Base-by-base conservation (phyloP, 2,329 filamentous ascomycete species). In the Cyclaneusma minus region DNA sequence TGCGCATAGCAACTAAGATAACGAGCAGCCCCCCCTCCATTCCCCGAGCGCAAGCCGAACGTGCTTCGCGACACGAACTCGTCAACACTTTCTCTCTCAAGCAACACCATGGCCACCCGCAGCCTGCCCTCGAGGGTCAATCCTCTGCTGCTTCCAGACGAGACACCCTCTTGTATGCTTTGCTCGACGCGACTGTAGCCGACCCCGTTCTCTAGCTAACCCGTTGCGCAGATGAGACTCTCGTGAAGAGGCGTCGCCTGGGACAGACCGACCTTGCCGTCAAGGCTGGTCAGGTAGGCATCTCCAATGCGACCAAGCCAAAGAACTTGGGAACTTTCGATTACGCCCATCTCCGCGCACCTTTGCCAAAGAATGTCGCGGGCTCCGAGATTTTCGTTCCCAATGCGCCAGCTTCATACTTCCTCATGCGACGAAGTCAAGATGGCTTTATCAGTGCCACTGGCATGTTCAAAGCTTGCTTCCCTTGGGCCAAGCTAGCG, bases 361-460 rank as follows among this genome's bases (percentile, higher is more conserved):
- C 89, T 9, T 59, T 98, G 24, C 89, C 89, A 25, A 89, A 85
- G 53, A 84, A 89, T 37, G 75, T 95, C 40, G 70, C 74, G 15
- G n/a, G n/a, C n/a, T 93, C 85, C 5, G 89, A 89, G 46, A 91
- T 98, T 44, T 95, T 95, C 60, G 77, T 81, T 44, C 76, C 74
- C 32, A 74, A 74, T 48, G 51, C 55, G 7, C 87, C 89, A 4
- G 83, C 83, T 49, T 89, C 82, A 40, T 98, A 98, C 56, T 98
- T 95, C 52, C 59, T 98, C 41, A 98, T 98, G 81, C 75, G 82
- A 53, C 76, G 81, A 41, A 87, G 81, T 53, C 70, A 70, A 47
- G 82, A 91, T 48, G 82, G 82, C 34, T 89, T 69, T 50, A 70
- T 91, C 31, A 85, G 79, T 37, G 80, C 81, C 7, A 89, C 81